Conservation (phyloP, 176 grass and related monocot genomes). For the Avena eriantha region DNA sequence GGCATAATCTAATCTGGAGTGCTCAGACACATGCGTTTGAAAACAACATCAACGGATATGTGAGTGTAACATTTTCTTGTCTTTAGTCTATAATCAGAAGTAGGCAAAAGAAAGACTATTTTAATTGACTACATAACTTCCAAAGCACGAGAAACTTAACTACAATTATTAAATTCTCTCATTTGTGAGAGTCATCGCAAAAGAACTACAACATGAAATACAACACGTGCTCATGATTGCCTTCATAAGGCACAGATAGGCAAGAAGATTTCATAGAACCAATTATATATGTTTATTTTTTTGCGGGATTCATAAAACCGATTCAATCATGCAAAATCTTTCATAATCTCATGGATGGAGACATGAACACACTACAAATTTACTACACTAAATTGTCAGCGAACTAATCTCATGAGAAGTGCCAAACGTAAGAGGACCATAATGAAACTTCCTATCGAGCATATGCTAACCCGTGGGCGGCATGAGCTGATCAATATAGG, state of each 20-base stretch:
- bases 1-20: too few relatives aligned
- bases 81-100: not conserved
- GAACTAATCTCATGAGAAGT: not conserved
- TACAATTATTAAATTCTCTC: not conserved
- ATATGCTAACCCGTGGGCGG: too few relatives aligned
- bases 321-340: too few relatives aligned
- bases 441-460: too few relatives aligned
- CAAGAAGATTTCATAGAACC: too few relatives aligned
- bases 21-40: too few relatives aligned
- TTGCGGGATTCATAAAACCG: too few relatives aligned
- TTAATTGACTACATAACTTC: not conserved
- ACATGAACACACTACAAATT: not conserved
- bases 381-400: not conserved
- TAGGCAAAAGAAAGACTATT: not conserved
- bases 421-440: not conserved
- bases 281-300: too few relatives aligned
- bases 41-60: too few relatives aligned
- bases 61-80: not conserved
- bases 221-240: not conserved
- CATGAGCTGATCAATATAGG: too few relatives aligned
- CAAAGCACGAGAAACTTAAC: not conserved
- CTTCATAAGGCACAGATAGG: too few relatives aligned
- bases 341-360: too few relatives aligned
- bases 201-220: not conserved
- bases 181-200: not conserved